Conservation (phyloP, 768 basidiomycete genomes). For the Lentinus tigrinus region DNA sequence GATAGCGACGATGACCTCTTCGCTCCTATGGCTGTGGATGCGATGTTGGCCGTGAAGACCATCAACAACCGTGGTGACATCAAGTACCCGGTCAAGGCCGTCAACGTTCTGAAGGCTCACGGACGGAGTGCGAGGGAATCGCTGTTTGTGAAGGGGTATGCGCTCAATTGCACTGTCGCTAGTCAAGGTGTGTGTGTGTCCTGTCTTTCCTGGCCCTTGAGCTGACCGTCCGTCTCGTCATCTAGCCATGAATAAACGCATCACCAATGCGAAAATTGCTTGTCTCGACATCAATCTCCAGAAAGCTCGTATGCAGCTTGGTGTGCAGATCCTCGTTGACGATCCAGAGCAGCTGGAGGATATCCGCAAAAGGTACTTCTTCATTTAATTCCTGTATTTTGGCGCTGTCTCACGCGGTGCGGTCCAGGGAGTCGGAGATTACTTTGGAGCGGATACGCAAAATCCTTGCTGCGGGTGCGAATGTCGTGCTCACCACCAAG, state of each 20-base stretch:
- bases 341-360: conserved; percentile 96
- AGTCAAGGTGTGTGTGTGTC: conserved; percentile 78
- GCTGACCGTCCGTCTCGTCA: not conserved
- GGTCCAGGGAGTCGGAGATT: conserved; percentile 85
- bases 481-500: conserved; percentile 96
- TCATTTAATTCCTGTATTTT: not conserved
- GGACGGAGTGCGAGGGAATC: conserved; percentile 95
- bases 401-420: not conserved
- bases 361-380: conserved; percentile 81
- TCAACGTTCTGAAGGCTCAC: conserved; percentile 97
- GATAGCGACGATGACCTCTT: conserved; percentile 94
- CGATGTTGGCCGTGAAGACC: conserved; percentile 96
- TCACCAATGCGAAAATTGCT: conserved; percentile 93
- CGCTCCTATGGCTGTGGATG: conserved; percentile 98
- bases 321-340: conserved; percentile 95
- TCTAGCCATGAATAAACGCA: conserved; percentile 95
- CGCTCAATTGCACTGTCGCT: conserved; percentile 96
- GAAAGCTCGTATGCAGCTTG: conserved; percentile 96
- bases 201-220: too few relatives aligned
- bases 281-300: conserved; percentile 98
- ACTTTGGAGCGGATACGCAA: conserved; percentile 94
- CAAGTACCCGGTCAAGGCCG: conserved; percentile 99
- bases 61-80: conserved; percentile 92
- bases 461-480: conserved; percentile 93
- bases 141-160: conserved; percentile 92